Percentiles rank a stretch among this genome's conserved stretches.
Conservation (phyloP, 495 filamentous ascomycete species). For the Hypoxylon cercidicola region DNA sequence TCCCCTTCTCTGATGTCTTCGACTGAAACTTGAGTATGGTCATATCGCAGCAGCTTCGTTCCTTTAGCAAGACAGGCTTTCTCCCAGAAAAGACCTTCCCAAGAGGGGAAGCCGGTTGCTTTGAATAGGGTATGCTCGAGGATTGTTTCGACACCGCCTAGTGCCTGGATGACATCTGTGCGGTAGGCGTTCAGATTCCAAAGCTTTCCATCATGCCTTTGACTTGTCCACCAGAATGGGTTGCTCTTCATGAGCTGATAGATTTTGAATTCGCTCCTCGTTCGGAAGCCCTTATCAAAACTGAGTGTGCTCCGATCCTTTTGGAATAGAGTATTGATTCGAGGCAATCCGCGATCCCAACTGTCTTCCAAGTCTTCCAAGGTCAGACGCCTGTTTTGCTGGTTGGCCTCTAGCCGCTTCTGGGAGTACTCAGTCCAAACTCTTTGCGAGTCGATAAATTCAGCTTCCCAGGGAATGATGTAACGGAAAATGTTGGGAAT, state of each 20-base stretch:
- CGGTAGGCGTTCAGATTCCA: conserved; percentile 99
- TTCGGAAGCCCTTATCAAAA: conserved; percentile 98
- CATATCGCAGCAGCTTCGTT: no score
- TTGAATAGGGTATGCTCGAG: conserved; percentile 99
- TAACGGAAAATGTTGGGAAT: conserved; percentile 99
- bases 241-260: conserved; percentile 99
- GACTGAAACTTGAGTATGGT: no score
- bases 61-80: conserved; percentile 63
- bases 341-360: conserved; percentile 97
- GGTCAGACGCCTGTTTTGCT: conserved; percentile 94
- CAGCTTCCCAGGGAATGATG: conserved; percentile 99
- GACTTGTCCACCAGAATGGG: conserved; percentile 99
- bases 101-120: conserved; percentile 97
- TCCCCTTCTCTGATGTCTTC: no score
- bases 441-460: conserved; percentile 98
- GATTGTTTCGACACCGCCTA: conserved; percentile 99
- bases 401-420: conserved; percentile 95
- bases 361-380: conserved; percentile 98
- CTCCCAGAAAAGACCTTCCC: conserved; percentile 99
- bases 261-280: conserved; percentile 95
- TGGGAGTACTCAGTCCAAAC: conserved; percentile 99
- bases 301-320: conserved; percentile 97
- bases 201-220: conserved; percentile 96
- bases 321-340: conserved; percentile 99
- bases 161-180: conserved; percentile 97